phyloP scores from a whole-genome alignment of 805 yeast genomes.

The Saccharomycopsis sp. region DNA sequence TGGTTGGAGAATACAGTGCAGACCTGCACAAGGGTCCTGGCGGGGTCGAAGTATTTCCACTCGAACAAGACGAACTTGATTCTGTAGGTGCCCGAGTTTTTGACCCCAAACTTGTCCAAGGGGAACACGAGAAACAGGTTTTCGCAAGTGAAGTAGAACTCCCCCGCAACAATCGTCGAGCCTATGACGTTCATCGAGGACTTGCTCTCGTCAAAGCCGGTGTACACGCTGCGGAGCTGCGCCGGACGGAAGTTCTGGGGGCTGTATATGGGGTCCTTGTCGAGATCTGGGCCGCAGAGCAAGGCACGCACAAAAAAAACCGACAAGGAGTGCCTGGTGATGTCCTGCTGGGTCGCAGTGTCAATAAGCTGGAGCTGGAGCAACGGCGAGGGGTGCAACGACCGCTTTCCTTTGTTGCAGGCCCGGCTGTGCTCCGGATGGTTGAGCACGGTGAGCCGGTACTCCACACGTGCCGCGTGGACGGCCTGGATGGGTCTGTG shows the following conservation, averaged over 20 bases:
- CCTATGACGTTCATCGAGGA: constrained; percentile 6
- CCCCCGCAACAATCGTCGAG: constrained; percentile 12
- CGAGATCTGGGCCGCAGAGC: not conserved
- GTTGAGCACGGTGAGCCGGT: constrained; percentile 9
- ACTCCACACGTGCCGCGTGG: not conserved
- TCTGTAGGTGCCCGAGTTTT: constrained; percentile 12
- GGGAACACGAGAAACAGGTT: constrained; percentile 10
- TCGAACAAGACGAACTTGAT: constrained; percentile 14
- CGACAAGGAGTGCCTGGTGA: constrained; percentile 9
- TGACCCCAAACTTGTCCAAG: constrained; percentile 13
- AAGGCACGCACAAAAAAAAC: constrained; percentile 9
- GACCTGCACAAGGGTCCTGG: not conserved
- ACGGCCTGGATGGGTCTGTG: not conserved
- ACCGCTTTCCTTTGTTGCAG: constrained; percentile 13
- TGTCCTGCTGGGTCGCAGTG: not conserved
- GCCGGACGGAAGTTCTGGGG: not conserved
- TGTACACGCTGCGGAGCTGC: not conserved
- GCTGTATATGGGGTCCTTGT: not conserved
- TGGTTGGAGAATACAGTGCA: not conserved
- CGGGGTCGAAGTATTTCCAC: constrained; percentile 3
- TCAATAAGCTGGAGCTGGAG: constrained; percentile 13
- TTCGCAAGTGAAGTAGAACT: constrained; percentile 6
- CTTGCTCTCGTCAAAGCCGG: not conserved
- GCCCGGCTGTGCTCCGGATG: constrained; percentile 13
- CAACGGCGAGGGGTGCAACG: constrained; percentile 17